Conservation (phyloP, 371 early-diverging fungal species). For the Mucor irregularis region DNA sequence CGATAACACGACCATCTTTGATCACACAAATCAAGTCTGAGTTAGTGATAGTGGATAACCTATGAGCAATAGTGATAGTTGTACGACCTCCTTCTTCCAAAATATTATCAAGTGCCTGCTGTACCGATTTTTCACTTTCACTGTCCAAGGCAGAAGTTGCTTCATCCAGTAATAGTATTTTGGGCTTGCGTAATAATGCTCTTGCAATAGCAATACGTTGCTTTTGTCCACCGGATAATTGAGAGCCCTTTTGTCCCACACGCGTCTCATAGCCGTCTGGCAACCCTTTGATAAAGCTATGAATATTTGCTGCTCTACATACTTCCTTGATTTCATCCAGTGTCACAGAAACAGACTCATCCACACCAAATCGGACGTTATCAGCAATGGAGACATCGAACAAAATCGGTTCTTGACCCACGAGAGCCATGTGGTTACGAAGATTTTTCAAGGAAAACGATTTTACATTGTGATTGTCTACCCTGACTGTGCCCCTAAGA, state of each 20-base stretch:
- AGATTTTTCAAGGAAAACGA: conserved; percentile 61
- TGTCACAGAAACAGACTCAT: conserved; percentile 39
- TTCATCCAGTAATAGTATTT: conserved; percentile 91
- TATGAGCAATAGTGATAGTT: conserved; percentile 73
- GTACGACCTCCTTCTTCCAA: conserved; percentile 57
- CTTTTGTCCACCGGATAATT: conserved; percentile 72
- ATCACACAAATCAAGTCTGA: conserved; percentile 78
- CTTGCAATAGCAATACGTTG: conserved; percentile 75
- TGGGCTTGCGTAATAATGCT: conserved; percentile 79
- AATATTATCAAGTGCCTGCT: conserved; percentile 80
- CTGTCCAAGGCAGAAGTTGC: conserved; percentile 94
- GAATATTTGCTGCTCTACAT: conserved; percentile 73
- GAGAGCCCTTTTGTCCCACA: conserved; percentile 77
- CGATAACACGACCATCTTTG: conserved; percentile 74
- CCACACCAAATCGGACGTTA: conserved; percentile 74
- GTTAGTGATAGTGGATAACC: conserved; percentile 71
- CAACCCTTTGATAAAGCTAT: conserved; percentile 69
- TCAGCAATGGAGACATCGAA: conserved; percentile 81
- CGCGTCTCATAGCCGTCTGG: conserved; percentile 79
- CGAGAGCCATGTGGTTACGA: conserved; percentile 76
- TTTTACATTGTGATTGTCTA: conserved; percentile 72
- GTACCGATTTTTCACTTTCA: conserved; percentile 85
- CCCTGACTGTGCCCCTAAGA: conserved; percentile 52
- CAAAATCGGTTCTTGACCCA: conserved; percentile 87
- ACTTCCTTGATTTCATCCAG: conserved; percentile 64